Evolutionary conservation across 179 eudicot genomes (phyloP).

Genomic region (Amaranthus tricolor): DNA sequence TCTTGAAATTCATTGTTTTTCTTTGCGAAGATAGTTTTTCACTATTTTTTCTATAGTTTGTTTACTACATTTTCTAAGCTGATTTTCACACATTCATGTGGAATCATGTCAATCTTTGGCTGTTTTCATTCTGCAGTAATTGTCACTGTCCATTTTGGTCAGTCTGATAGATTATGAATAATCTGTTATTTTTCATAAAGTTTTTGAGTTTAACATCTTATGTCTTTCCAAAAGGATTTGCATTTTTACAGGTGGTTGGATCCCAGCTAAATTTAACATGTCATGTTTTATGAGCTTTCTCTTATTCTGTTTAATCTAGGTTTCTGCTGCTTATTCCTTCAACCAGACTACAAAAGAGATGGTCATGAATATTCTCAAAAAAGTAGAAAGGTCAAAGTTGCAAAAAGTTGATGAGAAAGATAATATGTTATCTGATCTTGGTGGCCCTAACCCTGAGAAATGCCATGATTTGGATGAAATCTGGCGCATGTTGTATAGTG

Average conservation of each 20-base stretch:
- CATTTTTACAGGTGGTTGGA: background rate
- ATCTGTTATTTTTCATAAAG: background rate
- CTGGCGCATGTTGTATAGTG: constrained; percentile 83
- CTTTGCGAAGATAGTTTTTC: background rate
- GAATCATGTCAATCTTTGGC: background rate
- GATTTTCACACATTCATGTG: background rate
- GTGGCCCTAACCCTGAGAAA: constrained; percentile 28
- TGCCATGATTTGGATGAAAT: constrained; percentile 41
- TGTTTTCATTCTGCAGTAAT: background rate
- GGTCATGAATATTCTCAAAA: constrained; percentile 42
- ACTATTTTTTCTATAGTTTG: background rate
- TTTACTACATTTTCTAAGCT: background rate
- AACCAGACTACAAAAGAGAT: constrained; percentile 57
- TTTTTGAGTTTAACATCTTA: background rate
- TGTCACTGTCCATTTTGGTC: background rate
- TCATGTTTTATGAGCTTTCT: constrained; percentile 1
- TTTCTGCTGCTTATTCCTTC: constrained; percentile 67
- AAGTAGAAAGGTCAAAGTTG: constrained; percentile 37
- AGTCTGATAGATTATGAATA: background rate
- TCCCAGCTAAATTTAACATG: background rate
- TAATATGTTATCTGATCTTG: constrained; percentile 23
- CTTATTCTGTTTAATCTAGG: constrained; percentile 38
- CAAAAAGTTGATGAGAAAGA: constrained; percentile 29
- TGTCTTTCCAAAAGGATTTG: background rate
- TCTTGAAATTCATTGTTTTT: background rate